Percentiles rank a stretch among this genome's conserved stretches.
phyloP scores from a whole-genome alignment of 108 stramenopile genomes.

The Conticribra guillardii region DNA sequence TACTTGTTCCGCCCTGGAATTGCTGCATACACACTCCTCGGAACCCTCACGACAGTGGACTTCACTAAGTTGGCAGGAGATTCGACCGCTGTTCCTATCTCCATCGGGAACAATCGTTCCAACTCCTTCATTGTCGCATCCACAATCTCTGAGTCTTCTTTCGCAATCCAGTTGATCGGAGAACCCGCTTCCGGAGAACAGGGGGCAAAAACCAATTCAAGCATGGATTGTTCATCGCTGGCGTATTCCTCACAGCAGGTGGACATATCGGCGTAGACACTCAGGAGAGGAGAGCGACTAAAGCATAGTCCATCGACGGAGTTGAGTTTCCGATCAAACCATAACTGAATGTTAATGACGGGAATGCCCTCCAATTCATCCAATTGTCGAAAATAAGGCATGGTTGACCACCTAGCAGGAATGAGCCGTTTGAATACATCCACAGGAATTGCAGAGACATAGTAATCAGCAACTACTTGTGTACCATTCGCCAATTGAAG shows the following conservation, averaged over 20 bases:
- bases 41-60: conserved; percentile 65
- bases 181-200: conserved; percentile 31
- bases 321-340: conserved; percentile 72
- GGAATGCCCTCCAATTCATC: conserved; percentile 76
- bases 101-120: conserved; percentile 66
- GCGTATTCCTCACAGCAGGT: conserved; percentile 70
- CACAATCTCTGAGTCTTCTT: conserved; percentile 55
- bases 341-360: conserved; percentile 76
- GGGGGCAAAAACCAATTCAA: conserved; percentile 83
- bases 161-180: conserved; percentile 50
- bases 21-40: conserved; percentile 75
- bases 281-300: conserved; percentile 66
- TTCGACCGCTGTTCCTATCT: conserved; percentile 38
- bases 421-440: conserved; percentile 65
- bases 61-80: conserved; percentile 58
- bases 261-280: conserved; percentile 83
- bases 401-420: conserved; percentile 60
- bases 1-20: conserved; percentile 61
- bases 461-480: conserved; percentile 64
- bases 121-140: conserved; percentile 75
- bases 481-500: conserved; percentile 57
- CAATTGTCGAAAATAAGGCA: conserved; percentile 66
- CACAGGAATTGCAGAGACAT: conserved; percentile 76
- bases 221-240: conserved; percentile 64
- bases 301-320: conserved; percentile 71